These are phyloP conservation scores for Chaetomium sp. DNA, from an alignment of 2,329 filamentous ascomycete species.

Conservation along the genomic window DNA sequence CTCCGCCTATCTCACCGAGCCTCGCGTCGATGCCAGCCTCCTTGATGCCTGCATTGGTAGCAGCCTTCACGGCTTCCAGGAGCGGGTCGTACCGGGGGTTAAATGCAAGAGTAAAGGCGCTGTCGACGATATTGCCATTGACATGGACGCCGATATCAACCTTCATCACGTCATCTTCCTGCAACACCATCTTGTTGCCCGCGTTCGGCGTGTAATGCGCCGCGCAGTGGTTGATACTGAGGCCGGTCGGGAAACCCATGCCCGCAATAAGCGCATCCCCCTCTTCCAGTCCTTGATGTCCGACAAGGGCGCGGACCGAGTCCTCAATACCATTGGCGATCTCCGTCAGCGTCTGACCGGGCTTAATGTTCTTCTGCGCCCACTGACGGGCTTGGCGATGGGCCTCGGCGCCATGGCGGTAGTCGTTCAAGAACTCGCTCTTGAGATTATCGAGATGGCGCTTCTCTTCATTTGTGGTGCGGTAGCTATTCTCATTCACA, in stretches of 20 bases:
- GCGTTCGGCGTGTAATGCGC: conserved; percentile 81
- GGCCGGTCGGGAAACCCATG: conserved; percentile 76
- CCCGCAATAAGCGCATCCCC: conserved; percentile 70
- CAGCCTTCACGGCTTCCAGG: conserved; percentile 64
- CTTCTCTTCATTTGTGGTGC: conserved; percentile 80
- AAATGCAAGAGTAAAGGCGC: conserved; percentile 72
- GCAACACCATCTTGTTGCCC: conserved; percentile 69
- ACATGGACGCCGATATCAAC: conserved; percentile 78
- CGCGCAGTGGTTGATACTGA: conserved; percentile 76
- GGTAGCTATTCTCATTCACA: conserved; percentile 66
- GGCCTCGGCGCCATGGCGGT: conserved; percentile 70
- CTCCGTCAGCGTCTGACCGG: conserved; percentile 68
- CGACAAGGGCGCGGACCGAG: conserved; percentile 66
- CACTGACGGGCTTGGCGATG: conserved; percentile 77
- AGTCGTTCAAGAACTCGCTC: conserved; percentile 69
- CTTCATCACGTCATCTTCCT: conserved; percentile 71
- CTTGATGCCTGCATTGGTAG: conserved; percentile 79
- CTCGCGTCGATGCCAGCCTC: conserved; percentile 90
- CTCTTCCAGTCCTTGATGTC: conserved; percentile 67
- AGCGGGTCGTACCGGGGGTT: conserved; percentile 70
- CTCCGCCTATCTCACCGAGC: conserved; percentile 74
- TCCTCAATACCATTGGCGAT: conserved; percentile 80
- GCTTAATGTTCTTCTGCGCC: conserved; percentile 72
- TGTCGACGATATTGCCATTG: conserved; percentile 74
- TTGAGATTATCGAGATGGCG: conserved; percentile 75